These are phyloP conservation scores for Botryobasidium botryosum DNA, from an alignment of 768 basidiomycete genomes.

Conservation along the genomic window DNA sequence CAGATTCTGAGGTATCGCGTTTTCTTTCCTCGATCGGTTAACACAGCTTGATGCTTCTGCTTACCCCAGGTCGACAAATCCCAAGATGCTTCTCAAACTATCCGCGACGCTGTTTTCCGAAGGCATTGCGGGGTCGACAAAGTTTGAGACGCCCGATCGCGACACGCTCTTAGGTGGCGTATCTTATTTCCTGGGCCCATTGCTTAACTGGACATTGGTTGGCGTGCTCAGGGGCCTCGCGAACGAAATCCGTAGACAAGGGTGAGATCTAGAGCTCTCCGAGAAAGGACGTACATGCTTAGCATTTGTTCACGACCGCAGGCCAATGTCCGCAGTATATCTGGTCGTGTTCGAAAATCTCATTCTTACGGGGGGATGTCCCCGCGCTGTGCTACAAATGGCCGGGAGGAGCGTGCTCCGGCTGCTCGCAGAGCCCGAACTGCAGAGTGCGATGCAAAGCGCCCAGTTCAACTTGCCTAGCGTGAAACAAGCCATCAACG, in stretches of 20 bases:
- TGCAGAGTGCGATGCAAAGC: background rate
- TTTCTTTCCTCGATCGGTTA: background rate
- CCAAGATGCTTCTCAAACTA: slow-evolving; percentile 7
- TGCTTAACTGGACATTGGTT: slow-evolving; percentile 10
- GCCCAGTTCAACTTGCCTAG: background rate
- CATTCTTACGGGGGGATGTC: slow-evolving; percentile 1
- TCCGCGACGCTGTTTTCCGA: slow-evolving; percentile 5
- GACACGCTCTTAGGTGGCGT: slow-evolving; percentile 4
- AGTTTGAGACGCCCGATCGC: background rate
- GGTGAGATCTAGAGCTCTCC: slow-evolving; percentile 4
- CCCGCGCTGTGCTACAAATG: slow-evolving; percentile 4
- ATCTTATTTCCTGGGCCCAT: slow-evolving; percentile 5
- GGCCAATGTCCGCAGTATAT: background rate
- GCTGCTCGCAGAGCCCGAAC: background rate
- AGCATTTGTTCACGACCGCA: background rate
- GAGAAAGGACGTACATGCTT: background rate
- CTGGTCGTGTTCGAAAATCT: slow-evolving; percentile 6
- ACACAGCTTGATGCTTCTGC: background rate
- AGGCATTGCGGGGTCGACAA: background rate
- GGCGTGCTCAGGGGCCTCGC: slow-evolving; percentile 7
- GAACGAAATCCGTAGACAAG: slow-evolving; percentile 5
- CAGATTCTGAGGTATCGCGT: slow-evolving; percentile 3
- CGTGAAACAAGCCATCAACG: background rate
- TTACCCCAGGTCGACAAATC: slow-evolving; percentile 6
- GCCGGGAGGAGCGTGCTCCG: slow-evolving; percentile 4